These are phyloP conservation scores for Bryum argenteum DNA, from an alignment of 225 moss, liverwort and hornwort genomes.

Conservation along the genomic window DNA sequence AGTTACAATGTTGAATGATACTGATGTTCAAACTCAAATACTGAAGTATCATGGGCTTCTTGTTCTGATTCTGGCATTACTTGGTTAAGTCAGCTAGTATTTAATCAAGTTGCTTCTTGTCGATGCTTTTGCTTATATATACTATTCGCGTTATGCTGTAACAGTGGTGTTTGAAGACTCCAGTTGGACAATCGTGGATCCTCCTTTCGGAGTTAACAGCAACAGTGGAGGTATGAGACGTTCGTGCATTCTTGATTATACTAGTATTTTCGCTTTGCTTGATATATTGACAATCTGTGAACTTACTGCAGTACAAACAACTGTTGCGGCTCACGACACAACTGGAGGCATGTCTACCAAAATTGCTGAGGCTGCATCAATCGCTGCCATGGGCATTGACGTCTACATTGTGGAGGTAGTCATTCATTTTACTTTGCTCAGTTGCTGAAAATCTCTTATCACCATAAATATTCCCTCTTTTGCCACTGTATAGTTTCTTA, in stretches of 20 bases:
- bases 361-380: slow-evolving; percentile 95
- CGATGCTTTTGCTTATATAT: background rate
- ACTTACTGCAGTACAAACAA: slow-evolving; percentile 70
- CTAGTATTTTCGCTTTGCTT: slow-evolving; percentile 8
- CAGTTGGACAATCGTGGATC: slow-evolving; percentile 82
- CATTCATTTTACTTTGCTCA: background rate
- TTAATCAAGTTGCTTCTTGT: background rate
- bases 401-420: slow-evolving; percentile 84
- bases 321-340: slow-evolving; percentile 84
- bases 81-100: background rate
- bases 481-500: background rate
- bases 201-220: slow-evolving; percentile 53
- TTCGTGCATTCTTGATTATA: slow-evolving; percentile 4
- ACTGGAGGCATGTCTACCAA: slow-evolving; percentile 98
- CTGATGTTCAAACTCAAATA: too few relatives aligned
- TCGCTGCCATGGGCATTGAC: slow-evolving; percentile 76
- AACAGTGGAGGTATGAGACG: slow-evolving; percentile 46
- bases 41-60: too few relatives aligned
- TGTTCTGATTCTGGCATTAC: too few relatives aligned
- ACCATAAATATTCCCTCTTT: background rate
- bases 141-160: slow-evolving; percentile 6
- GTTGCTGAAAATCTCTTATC: background rate
- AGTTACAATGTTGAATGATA: too few relatives aligned
- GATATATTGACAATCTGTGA: slow-evolving; percentile 12
- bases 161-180: slow-evolving; percentile 77